These are phyloP conservation scores for Chalciporus sp. DNA, from an alignment of 1,284 basidiomycete genomes.

Conservation along the genomic window DNA sequence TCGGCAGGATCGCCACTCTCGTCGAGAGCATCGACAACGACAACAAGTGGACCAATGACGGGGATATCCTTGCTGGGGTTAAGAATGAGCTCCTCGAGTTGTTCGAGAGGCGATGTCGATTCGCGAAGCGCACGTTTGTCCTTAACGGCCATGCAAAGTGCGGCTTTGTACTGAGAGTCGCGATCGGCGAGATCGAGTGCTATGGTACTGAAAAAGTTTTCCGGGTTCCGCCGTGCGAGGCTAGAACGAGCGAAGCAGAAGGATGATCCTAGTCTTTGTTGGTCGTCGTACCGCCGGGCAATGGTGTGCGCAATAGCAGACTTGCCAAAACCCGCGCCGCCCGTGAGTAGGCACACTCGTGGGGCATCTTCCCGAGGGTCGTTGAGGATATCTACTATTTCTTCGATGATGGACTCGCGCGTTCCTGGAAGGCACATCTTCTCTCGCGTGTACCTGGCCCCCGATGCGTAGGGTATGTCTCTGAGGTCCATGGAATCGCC, in stretches of 20 bases:
- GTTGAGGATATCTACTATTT: no score
- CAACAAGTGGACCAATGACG: slow-evolving; percentile 17
- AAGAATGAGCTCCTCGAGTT: slow-evolving; percentile 18
- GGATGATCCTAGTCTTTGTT: slow-evolving; percentile 21
- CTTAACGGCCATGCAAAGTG: slow-evolving; percentile 12
- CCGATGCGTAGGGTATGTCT: background rate
- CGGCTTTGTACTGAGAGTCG: slow-evolving; percentile 18
- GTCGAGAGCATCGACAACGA: slow-evolving; percentile 25
- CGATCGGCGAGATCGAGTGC: slow-evolving; percentile 25
- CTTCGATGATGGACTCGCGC: background rate
- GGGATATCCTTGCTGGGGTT: slow-evolving; percentile 18
- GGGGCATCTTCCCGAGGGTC: no score
- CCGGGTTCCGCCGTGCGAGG: slow-evolving; percentile 18
- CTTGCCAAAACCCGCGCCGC: slow-evolving; percentile 21
- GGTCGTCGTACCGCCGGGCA: slow-evolving; percentile 21
- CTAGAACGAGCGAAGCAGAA: slow-evolving; percentile 23
- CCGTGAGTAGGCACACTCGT: slow-evolving; percentile 24
- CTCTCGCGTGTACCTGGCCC: slow-evolving; percentile 2
- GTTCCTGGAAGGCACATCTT: slow-evolving; percentile 8
- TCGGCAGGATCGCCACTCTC: slow-evolving; percentile 24
- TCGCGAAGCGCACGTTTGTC: slow-evolving; percentile 24
- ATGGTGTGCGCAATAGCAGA: slow-evolving; percentile 10
- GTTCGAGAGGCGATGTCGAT: slow-evolving; percentile 19
- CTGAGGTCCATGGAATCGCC: slow-evolving; percentile 1
- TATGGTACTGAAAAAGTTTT: slow-evolving; percentile 27